phyloP scores from a whole-genome alignment of 352 stramenopile species.

The Thraustochytrium striatum region DNA sequence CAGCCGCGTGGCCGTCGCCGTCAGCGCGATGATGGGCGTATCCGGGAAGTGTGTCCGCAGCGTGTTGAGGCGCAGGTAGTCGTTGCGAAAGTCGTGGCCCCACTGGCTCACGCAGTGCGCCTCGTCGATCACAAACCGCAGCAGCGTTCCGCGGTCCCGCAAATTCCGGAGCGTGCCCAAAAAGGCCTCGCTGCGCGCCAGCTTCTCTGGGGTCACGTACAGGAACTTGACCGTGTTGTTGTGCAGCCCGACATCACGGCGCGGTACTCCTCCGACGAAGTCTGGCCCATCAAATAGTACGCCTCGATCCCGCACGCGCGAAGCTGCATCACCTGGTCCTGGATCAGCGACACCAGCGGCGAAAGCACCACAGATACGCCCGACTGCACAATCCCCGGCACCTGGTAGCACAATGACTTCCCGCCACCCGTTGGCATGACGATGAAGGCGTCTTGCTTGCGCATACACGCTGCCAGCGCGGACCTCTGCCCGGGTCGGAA shows the following conservation, averaged over 20 bases:
- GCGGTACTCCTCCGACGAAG: constrained; percentile 67
- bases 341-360: constrained; percentile 95
- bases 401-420: constrained; percentile 97
- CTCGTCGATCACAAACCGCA: constrained; percentile 94
- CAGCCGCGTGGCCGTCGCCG: constrained; percentile 76
- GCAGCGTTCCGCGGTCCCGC: constrained; percentile 68
- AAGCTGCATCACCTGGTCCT: constrained; percentile 96
- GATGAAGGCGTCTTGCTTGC: constrained; percentile 90
- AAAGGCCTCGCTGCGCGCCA: constrained; percentile 57
- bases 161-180: constrained; percentile 59
- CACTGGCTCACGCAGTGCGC: constrained; percentile 92
- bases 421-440: constrained; percentile 98
- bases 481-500: constrained; percentile 91
- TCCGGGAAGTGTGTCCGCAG: constrained; percentile 85
- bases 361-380: constrained; percentile 95
- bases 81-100: constrained; percentile 98
- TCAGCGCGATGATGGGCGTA: constrained; percentile 76
- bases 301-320: constrained; percentile 60
- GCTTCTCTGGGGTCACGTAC: constrained; percentile 97
- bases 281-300: constrained; percentile 67
- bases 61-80: constrained; percentile 89
- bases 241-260: constrained; percentile 54
- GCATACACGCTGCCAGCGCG: constrained; percentile 84
- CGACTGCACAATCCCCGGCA: constrained; percentile 70
- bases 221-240: constrained; percentile 85